phyloP scores from a whole-genome alignment of 2,329 filamentous ascomycete species.

The Colletotrichum viniferum region DNA sequence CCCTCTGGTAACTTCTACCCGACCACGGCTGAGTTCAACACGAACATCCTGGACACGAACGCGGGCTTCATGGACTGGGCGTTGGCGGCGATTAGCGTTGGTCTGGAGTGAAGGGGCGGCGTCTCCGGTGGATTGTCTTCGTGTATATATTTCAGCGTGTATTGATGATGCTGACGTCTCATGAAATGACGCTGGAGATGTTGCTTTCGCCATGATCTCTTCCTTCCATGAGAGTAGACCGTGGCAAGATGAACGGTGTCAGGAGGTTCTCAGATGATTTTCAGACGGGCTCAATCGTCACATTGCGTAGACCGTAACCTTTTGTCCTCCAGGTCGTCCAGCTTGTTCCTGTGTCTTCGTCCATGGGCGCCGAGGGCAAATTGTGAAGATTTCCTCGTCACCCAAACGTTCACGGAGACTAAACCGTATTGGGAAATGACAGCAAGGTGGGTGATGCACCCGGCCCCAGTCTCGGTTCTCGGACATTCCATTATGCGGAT shows the following conservation, averaged over 20 bases:
- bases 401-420: neutral
- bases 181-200: neutral
- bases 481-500: neutral
- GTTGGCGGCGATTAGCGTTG: conserved; percentile 34
- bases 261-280: neutral
- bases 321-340: neutral
- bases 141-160: neutral
- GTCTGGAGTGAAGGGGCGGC: neutral
- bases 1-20: conserved; percentile 43
- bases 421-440: neutral
- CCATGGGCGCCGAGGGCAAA: neutral
- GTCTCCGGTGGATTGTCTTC: neutral
- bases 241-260: neutral
- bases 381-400: neutral
- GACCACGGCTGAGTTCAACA: conserved; percentile 38
- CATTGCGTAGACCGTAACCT: neutral
- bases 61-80: conserved; percentile 45
- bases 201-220: neutral
- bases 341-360: neutral
- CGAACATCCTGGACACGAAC: conserved; percentile 44
- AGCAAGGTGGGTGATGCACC: neutral
- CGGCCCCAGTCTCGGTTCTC: neutral
- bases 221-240: neutral
- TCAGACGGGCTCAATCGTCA: neutral
- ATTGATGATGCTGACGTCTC: neutral